phyloP scores from a whole-genome alignment of 1,284 basidiomycete species.

The Ustilago lituana region DNA sequence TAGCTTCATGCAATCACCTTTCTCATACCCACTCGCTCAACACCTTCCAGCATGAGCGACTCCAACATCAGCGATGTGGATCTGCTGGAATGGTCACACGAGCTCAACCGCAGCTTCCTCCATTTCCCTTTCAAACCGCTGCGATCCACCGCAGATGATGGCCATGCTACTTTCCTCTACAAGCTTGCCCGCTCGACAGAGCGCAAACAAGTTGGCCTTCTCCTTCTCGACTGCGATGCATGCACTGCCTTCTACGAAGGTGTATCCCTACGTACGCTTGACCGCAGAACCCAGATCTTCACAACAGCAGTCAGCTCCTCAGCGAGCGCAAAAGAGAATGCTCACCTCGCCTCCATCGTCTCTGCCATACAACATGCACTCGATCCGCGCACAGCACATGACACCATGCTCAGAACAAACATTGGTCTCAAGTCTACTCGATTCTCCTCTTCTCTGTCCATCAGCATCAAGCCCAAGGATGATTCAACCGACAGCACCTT shows the following conservation, averaged over 20 bases:
- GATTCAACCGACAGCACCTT: not conserved
- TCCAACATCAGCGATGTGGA: slow-evolving; percentile 7
- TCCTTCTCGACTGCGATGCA: slow-evolving; percentile 28
- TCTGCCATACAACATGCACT: slow-evolving; percentile 19
- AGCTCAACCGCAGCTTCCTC: slow-evolving; percentile 23
- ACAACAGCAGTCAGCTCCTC: not conserved
- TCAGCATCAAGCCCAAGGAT: slow-evolving; percentile 10
- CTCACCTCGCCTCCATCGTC: not conserved
- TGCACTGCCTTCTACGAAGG: slow-evolving; percentile 32
- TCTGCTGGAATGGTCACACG: slow-evolving; percentile 35
- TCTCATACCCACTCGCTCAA: not conserved
- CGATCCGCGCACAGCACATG: slow-evolving; percentile 7
- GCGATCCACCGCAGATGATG: not conserved
- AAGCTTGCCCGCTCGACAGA: slow-evolving; percentile 19
- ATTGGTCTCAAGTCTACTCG: slow-evolving; percentile 17
- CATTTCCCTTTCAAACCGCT: slow-evolving; percentile 16
- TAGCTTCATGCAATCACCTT: not conserved
- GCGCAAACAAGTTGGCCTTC: slow-evolving; percentile 13
- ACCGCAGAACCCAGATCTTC: slow-evolving; percentile 12
- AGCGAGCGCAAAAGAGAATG: not conserved
- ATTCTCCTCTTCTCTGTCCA: slow-evolving; percentile 31
- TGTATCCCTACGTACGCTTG: slow-evolving; percentile 21
- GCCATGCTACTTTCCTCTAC: slow-evolving; percentile 12
- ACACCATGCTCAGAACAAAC: not conserved
- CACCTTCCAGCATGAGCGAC: slow-evolving; percentile 6